Evolutionary conservation across 2,329 filamentous ascomycete genomes (phyloP), one percentile per base, ranked within the genome.

Genomic region (Fusarium stilboides): DNA sequence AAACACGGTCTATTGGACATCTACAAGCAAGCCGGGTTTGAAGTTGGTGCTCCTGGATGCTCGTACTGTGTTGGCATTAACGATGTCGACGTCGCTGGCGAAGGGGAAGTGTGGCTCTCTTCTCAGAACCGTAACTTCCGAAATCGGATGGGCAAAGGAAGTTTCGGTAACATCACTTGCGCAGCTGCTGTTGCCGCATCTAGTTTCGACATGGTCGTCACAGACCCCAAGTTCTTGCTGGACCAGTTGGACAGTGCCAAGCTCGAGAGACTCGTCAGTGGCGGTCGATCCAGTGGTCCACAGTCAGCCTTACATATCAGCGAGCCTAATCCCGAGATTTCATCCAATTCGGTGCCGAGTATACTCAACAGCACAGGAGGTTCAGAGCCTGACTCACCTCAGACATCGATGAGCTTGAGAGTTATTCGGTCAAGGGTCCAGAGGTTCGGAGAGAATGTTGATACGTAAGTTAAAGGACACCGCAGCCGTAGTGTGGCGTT

Each of bases 181-280:
- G 82, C 83, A 5, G 82, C 80, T 8, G 81, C 81, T 1, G 83
- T 85, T 2, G 83, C 83, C 5, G 83, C 82, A 5, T 83, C 81
- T 0, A 81, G 78, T 1, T 85, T 85, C 57, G 69, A 74, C 6
- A 84, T 85, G 83, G 77, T 72, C 37, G 70, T 84, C 8, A 79
- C 76, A 1, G 78, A 83, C 54, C 82, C 82, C 13, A 26, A 22
- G 20, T 24, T 20, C 22, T 39, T 57, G 54, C 36, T 57, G 19
- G 24, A 42, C 26, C 54, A 49, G 37, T 15, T 57, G n/a, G 54
- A 57, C 17, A 44, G 37, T 14, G 36, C 19, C 6, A 57, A 36
- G 34, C 28, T 57, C 5, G 36, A 57, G 17, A 40, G 24, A 19
- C 20, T 57, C 14, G 34, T 40, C 6, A 46, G 34, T 20, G 43